Percentiles rank a stretch among this genome's conserved stretches.
phyloP scores from a whole-genome alignment of 257 asterid genomes.

The Gentiana macrophylla region DNA sequence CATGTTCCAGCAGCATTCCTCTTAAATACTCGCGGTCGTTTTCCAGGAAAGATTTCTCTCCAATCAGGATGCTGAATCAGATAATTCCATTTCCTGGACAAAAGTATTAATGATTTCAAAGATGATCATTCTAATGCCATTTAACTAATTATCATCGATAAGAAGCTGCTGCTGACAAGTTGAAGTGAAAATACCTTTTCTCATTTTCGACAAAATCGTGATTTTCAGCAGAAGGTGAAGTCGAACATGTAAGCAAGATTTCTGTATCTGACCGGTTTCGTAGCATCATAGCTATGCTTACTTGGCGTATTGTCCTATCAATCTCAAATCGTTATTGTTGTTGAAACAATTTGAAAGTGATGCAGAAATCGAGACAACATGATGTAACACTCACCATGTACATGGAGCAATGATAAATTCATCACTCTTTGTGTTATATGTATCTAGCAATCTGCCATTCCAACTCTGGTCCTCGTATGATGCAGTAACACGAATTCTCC shows the following conservation, averaged over 20 bases:
- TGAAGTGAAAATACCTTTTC: conserved; percentile 10
- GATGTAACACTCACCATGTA: conserved; percentile 43
- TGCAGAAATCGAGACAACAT: background rate
- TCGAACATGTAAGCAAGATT: conserved; percentile 64
- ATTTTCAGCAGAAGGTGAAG: conserved; percentile 83
- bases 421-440: conserved; percentile 57
- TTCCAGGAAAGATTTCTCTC: conserved; percentile 58
- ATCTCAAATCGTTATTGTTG: no score
- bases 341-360: conserved; percentile 1
- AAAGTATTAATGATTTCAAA: no score
- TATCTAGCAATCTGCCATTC: conserved; percentile 56
- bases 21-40: conserved; percentile 51
- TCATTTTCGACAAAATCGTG: conserved; percentile 64
- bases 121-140: no score
- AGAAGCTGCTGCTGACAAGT: no score
- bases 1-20: conserved; percentile 51
- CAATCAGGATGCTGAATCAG: conserved; percentile 60
- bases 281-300: conserved; percentile 35
- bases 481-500: conserved; percentile 69
- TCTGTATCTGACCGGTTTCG: conserved; percentile 59
- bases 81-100: conserved; percentile 57
- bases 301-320: conserved; percentile 35
- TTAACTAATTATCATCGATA: no score
- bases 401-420: conserved; percentile 65
- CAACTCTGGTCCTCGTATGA: conserved; percentile 58